Base-by-base conservation (phyloP, 1,139 yeast genomes). In the Lodderomyces oxycetoniae region DNA sequence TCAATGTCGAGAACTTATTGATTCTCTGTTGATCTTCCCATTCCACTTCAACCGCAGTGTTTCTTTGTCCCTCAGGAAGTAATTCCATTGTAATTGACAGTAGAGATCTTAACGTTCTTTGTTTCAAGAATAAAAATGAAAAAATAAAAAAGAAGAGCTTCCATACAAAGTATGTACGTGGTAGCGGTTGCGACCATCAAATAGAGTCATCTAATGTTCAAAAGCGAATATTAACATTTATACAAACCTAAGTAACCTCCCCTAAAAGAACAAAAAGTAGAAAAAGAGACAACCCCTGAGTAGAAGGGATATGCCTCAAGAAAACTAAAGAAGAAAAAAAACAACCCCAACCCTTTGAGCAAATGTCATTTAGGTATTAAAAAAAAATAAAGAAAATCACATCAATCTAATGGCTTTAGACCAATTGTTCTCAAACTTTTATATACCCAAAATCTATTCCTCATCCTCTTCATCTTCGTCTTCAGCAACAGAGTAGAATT, bases 401-500 rank as follows among this genome's bases (percentile, higher is more conserved):
- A 19, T 19, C 22, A 19, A 19, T 10, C 22, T 19, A 19, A 19
- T 19, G 22, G 22, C 22, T 19, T 19, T 19, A 19, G 22, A 19
- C 10, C 22, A 19, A 19, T 10, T 7, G 22, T 19, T 10, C 22
- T 19, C n/a, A n/a, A n/a, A 19, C 10, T 19, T 19, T 19, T 7
- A 19, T 7, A 19, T 7, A 19, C 7, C 22, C 7, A 19, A 19
- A 50, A 61, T 59, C 64, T 71, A 70, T 61, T 85, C 95, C 61
- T 85, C 96, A 56, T 63, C 94, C 62, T 85, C 96, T 63, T 87
- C 96, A 63, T 91, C 97, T 60, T 89, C 96, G 59, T 86, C 91
- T 57, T 72, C 80, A 63, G 93, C 91, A 70, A 91, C 93, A 72
- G 94, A 88, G 96, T 87, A 93, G 96, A 91, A 93, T 74, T 93